Percentiles rank a stretch among this genome's conserved stretches.
Evolutionary conservation across 768 basidiomycete genomes (phyloP).

Genomic region (Suillus subluteus): DNA sequence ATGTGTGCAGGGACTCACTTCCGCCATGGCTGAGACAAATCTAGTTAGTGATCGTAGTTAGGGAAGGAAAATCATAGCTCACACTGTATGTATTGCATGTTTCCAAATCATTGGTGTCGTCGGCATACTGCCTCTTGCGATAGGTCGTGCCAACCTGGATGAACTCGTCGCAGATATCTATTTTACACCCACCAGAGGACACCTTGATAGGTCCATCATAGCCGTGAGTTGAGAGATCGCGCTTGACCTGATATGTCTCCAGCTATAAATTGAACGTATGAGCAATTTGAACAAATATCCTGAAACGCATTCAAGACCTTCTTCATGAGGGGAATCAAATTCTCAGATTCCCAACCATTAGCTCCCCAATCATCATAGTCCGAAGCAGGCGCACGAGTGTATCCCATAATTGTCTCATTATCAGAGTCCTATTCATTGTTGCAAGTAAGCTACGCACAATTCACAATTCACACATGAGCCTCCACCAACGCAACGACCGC

Average conservation of each 20-base stretch:
- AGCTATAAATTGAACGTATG: neutral
- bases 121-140: neutral
- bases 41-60: neutral
- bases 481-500: neutral
- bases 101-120: neutral
- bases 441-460: neutral
- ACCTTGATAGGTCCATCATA: neutral
- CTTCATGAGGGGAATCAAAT: neutral
- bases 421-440: neutral
- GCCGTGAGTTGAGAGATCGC: neutral
- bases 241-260: neutral
- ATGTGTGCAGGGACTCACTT: slow-evolving; percentile 42
- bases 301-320: neutral
- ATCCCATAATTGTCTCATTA: neutral
- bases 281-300: neutral
- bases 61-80: neutral
- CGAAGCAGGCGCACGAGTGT: neutral
- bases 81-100: neutral
- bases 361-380: slow-evolving; percentile 27
- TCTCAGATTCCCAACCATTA: slow-evolving; percentile 30
- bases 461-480: neutral
- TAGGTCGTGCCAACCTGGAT: neutral
- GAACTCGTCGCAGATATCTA: neutral
- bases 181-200: neutral
- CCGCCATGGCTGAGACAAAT: slow-evolving; percentile 48